These are phyloP conservation scores for Blastomyces percursus DNA, from an alignment of 2,329 filamentous ascomycete genomes.

Conservation along the genomic window DNA sequence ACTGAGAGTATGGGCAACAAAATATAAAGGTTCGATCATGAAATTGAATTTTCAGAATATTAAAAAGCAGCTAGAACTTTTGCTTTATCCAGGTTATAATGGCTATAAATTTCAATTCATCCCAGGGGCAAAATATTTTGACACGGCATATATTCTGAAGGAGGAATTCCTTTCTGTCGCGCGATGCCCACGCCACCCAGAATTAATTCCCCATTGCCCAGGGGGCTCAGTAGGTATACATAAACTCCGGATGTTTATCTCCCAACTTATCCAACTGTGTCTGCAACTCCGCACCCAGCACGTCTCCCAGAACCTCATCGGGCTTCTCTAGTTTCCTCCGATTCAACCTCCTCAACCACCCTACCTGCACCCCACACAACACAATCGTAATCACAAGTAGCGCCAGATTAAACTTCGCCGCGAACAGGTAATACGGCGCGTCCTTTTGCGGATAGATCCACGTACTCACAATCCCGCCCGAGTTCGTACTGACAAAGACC, in stretches of 20 bases:
- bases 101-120: background rate
- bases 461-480: conserved; percentile 3
- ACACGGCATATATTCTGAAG: background rate
- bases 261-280: conserved; percentile 2
- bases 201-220: background rate
- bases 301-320: background rate
- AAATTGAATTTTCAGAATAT: background rate
- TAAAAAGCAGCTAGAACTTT: background rate
- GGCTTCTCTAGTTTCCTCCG: background rate
- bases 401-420: conserved; percentile 5
- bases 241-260: conserved; percentile 5
- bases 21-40: background rate
- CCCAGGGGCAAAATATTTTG: background rate
- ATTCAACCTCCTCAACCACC: conserved; percentile 4
- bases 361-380: background rate
- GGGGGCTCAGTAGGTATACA: conserved; percentile 3
- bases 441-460: conserved; percentile 3
- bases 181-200: background rate
- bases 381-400: conserved; percentile 3
- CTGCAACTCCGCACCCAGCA: background rate
- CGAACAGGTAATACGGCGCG: conserved; percentile 6
- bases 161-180: background rate
- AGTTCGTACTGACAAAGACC: conserved; percentile 57
- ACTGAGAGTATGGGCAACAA: background rate
- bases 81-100: background rate